Conservation (phyloP, 2,329 filamentous ascomycete species). For the Sphaerulina populicola region DNA sequence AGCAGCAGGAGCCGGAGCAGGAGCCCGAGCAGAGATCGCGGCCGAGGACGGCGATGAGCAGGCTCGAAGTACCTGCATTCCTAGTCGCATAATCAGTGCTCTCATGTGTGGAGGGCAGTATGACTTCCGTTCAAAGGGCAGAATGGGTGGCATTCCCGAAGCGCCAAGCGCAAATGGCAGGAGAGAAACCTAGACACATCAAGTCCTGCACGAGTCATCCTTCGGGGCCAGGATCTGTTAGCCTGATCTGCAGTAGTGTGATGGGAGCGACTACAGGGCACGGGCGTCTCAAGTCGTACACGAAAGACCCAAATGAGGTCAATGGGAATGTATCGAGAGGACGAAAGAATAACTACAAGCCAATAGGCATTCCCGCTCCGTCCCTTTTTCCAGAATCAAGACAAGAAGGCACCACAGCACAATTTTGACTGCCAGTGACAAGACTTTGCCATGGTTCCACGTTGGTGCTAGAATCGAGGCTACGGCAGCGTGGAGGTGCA, state of each 20-base stretch:
- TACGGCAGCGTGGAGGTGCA: too few relatives aligned
- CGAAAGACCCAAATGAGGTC: background rate
- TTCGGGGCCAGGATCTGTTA: background rate
- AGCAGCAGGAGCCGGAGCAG: slow-evolving; percentile 19
- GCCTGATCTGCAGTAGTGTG: background rate
- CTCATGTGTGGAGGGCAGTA: too few relatives aligned
- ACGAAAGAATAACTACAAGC: background rate
- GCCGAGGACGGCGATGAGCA: slow-evolving; percentile 21
- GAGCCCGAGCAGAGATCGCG: slow-evolving; percentile 22
- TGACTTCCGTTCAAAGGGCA: too few relatives aligned
- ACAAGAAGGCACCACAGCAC: background rate
- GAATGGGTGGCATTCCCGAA: background rate
- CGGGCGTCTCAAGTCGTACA: background rate
- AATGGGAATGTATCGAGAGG: background rate
- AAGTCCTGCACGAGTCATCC: background rate
- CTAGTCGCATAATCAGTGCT: too few relatives aligned
- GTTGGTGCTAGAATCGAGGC: background rate
- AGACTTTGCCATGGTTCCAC: background rate
- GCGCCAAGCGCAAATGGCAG: background rate
- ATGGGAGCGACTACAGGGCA: background rate
- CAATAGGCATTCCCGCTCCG: background rate
- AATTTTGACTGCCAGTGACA: background rate
- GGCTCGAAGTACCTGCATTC: too few relatives aligned
- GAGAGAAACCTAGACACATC: background rate
- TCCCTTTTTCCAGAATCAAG: background rate